A percentile compares a stretch with the other conserved stretches of the same genome.
phyloP scores from a whole-genome alignment of 2,329 filamentous ascomycete genomes.

The Penicillium decumbens region DNA sequence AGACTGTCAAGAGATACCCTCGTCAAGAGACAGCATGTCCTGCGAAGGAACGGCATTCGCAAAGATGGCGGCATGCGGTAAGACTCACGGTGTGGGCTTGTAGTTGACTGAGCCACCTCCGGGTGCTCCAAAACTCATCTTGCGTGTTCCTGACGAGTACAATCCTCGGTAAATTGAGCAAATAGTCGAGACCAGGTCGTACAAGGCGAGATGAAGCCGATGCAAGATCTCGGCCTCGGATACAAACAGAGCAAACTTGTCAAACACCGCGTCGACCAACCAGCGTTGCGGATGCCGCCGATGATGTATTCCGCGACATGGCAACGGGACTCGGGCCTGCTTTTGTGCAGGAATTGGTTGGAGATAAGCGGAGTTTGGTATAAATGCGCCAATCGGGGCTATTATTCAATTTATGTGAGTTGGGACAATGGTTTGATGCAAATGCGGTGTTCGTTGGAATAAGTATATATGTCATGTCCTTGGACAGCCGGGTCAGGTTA shows the following conservation, averaged over 20 bases:
- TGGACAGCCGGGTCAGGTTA: not conserved
- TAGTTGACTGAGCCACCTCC: slow-evolving; percentile 60
- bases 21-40: not conserved
- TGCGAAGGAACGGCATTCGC: not conserved
- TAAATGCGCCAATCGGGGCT: not conserved
- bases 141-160: not conserved
- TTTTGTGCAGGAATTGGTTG: slow-evolving; percentile 2
- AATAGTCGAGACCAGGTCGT: not conserved
- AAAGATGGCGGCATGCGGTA: not conserved
- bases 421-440: not conserved
- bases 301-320: slow-evolving; percentile 12
- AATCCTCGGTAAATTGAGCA: not conserved
- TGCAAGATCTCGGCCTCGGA: slow-evolving; percentile 6
- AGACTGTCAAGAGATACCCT: not conserved
- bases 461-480: slow-evolving; percentile 6
- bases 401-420: not conserved
- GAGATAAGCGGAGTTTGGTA: not conserved
- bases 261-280: slow-evolving; percentile 23
- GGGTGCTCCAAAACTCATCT: slow-evolving; percentile 63
- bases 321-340: not conserved
- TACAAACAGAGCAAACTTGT: slow-evolving; percentile 32
- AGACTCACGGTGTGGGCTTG: slow-evolving; percentile 66
- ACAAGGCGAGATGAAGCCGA: not conserved
- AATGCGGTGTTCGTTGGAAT: not conserved
- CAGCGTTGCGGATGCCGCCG: slow-evolving; percentile 5